phyloP scores from a whole-genome alignment of 2,329 filamentous ascomycete genomes.

The Herpotrichia juniperi region DNA sequence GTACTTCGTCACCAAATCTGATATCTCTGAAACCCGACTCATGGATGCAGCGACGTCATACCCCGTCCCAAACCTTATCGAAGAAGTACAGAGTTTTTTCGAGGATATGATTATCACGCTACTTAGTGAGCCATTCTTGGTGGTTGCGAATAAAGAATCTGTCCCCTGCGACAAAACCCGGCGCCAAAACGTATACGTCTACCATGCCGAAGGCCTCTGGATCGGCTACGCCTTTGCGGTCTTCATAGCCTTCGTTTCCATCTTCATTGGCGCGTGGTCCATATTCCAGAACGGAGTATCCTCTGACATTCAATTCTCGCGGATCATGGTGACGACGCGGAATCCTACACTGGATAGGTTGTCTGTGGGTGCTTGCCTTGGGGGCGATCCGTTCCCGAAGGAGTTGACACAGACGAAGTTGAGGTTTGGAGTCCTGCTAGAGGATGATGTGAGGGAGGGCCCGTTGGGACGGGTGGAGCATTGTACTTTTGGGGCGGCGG shows the following conservation, averaged over 20 bases:
- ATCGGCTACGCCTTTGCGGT: constrained; percentile 45
- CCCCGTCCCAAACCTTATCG: constrained; percentile 33
- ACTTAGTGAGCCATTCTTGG: constrained; percentile 39
- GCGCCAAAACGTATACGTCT: constrained; percentile 35
- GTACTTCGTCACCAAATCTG: constrained; percentile 38
- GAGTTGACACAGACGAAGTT: constrained; percentile 45
- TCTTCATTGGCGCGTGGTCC: constrained; percentile 38
- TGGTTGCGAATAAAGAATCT: constrained; percentile 25
- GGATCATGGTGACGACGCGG: constrained; percentile 46
- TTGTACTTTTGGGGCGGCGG: constrained; percentile 45
- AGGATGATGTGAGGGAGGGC: constrained; percentile 41
- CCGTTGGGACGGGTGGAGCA: constrained; percentile 43
- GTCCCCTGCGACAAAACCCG: constrained; percentile 36
- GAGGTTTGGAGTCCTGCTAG: constrained; percentile 46
- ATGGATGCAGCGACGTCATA: constrained; percentile 36
- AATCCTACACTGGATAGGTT: constrained; percentile 47
- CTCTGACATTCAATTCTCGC: constrained; percentile 42
- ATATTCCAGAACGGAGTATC: constrained; percentile 45
- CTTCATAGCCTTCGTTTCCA: constrained; percentile 30
- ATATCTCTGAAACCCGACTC: constrained; percentile 42
- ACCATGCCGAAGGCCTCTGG: constrained; percentile 39
- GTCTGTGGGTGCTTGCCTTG: constrained; percentile 48
- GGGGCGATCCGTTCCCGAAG: constrained; percentile 48
- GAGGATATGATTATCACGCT: constrained; percentile 47
- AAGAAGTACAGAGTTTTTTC: constrained; percentile 35